phyloP scores from a whole-genome alignment of 306 rosid genomes.

The Astragalus glycyphyllos region DNA sequence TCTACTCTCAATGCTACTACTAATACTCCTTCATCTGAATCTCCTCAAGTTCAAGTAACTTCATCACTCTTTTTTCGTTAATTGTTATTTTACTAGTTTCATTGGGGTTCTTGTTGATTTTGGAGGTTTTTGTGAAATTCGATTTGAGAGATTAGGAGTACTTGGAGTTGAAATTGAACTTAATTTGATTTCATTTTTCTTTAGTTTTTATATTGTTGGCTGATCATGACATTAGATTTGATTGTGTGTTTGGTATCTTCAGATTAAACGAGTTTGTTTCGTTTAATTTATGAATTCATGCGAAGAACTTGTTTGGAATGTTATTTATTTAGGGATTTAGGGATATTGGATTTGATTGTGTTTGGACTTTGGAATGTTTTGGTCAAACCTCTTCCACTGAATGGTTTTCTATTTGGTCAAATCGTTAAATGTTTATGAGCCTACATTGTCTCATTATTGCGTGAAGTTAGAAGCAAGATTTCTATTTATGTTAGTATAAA shows the following conservation, averaged over 20 bases:
- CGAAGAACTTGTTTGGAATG: conserved; percentile 2
- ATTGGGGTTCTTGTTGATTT: background rate
- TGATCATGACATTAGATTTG: background rate
- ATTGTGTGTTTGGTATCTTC: background rate
- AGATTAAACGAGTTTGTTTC: background rate
- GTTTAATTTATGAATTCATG: background rate
- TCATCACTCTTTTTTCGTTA: background rate
- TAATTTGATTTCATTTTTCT: background rate
- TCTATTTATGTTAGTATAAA: background rate
- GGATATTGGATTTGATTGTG: background rate
- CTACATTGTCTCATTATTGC: background rate
- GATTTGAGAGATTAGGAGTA: background rate
- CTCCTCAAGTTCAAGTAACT: conserved; percentile 59
- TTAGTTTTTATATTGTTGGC: background rate
- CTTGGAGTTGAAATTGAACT: background rate
- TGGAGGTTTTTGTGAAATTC: background rate
- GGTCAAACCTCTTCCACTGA: background rate
- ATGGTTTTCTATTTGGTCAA: background rate
- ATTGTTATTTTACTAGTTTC: background rate
- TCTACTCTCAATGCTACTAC: conserved; percentile 14
- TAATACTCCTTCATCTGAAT: conserved; percentile 36
- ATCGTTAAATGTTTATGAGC: background rate
- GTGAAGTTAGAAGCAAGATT: background rate
- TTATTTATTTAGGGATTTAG: background rate
- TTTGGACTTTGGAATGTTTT: no score